Conservation (phyloP, 192 early-diverging fungal species). For the Phycomyces blakesleeanus region DNA sequence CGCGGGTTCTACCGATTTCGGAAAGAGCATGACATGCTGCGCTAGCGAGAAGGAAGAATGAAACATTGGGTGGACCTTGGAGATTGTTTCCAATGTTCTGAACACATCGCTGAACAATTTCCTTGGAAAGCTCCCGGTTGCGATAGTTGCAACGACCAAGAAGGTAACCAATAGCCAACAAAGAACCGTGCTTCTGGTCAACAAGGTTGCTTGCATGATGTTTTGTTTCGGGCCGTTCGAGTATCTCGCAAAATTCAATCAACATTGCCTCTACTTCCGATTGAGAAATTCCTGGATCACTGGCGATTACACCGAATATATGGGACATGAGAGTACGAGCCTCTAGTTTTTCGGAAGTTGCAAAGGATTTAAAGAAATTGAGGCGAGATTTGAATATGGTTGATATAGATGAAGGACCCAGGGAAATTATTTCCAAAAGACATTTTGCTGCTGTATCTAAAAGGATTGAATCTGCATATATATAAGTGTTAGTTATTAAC, state of each 20-base stretch:
- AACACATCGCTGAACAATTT: constrained; percentile 38
- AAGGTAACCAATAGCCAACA: constrained; percentile 68
- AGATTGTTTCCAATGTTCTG: constrained; percentile 47
- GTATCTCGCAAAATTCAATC: constrained; percentile 14
- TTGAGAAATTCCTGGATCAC: constrained; percentile 33
- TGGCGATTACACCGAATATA: constrained; percentile 70
- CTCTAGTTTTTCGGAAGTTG: constrained; percentile 56
- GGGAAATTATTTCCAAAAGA: constrained; percentile 66
- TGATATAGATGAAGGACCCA: constrained; percentile 57
- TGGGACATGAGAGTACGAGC: constrained; percentile 63
- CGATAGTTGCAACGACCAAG: constrained; percentile 61
- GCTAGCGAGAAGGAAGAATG: constrained; percentile 45
- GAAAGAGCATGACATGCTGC: constrained; percentile 68
- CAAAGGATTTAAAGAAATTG: constrained; percentile 44
- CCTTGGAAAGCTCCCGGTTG: constrained; percentile 34
- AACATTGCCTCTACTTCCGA: constrained; percentile 16
- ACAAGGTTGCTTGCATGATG: constrained; percentile 16
- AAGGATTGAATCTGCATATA: constrained; percentile 53
- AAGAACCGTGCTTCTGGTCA: constrained; percentile 64
- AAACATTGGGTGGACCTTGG: constrained; percentile 30
- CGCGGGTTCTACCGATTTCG: constrained; percentile 64
- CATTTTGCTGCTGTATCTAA: constrained; percentile 62
- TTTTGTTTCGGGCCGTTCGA: constrained; percentile 21
- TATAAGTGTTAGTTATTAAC: not conserved
- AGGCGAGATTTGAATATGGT: constrained; percentile 18